Conservation (phyloP, 2,329 filamentous ascomycete genomes). For the Cercospora janseana region DNA sequence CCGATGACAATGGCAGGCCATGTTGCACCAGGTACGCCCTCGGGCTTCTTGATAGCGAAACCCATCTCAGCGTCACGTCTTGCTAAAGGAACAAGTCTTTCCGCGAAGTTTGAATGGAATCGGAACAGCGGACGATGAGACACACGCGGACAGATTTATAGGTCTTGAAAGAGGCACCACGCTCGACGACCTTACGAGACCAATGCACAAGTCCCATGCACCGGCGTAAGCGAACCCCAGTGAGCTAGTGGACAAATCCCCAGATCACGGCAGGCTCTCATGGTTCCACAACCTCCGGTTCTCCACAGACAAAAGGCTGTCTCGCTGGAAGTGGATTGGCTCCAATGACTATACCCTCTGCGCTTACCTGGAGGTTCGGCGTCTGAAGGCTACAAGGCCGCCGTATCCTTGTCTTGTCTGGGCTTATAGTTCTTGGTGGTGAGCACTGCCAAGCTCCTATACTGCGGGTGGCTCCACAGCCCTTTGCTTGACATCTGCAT, state of each 20-base stretch:
- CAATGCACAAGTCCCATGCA: not conserved
- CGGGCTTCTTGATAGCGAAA: slow-evolving; percentile 23
- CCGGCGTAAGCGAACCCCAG: not conserved
- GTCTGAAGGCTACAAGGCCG: slow-evolving; percentile 14
- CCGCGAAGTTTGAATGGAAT: not conserved
- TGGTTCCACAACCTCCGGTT: not conserved
- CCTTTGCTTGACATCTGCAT: no score
- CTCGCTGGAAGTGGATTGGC: not conserved
- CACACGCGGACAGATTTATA: no score
- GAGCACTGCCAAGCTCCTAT: slow-evolving; percentile 8
- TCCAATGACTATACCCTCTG: not conserved
- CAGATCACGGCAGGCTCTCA: no score
- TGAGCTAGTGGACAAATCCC: no score
- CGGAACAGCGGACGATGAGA: not conserved
- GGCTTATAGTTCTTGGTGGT: slow-evolving; percentile 1
- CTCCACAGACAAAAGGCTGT: slow-evolving; percentile 3
- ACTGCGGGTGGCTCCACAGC: not conserved
- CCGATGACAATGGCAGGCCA: slow-evolving; percentile 46
- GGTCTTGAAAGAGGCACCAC: no score
- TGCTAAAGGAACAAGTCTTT: not conserved
- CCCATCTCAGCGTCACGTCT: slow-evolving; percentile 12
- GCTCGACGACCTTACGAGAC: not conserved
- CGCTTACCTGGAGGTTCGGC: not conserved
- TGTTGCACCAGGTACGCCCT: slow-evolving; percentile 29
- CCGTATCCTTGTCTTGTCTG: not conserved